A percentile compares a stretch with the other conserved stretches of the same genome.
phyloP scores from a whole-genome alignment of 495 filamentous ascomycete genomes.

The Talaromyces trachyspermus region DNA sequence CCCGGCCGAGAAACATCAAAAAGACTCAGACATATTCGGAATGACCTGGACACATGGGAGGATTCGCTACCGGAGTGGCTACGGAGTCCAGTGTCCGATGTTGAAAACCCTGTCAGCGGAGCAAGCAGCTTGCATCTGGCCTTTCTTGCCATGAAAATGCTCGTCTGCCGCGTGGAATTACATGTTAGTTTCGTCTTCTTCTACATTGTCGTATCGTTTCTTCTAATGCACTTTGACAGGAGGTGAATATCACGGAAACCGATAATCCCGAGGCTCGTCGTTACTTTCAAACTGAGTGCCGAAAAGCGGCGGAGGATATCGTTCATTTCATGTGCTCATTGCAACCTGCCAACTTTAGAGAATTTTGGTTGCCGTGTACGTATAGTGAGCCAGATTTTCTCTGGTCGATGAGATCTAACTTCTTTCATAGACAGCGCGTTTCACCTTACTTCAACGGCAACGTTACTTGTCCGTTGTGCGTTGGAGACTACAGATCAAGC shows the following conservation, averaged over 20 bases:
- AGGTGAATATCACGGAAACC: constrained; percentile 37
- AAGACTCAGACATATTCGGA: constrained; percentile 35
- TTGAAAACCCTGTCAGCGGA: constrained; percentile 30
- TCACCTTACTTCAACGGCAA: constrained; percentile 41
- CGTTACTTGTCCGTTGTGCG: constrained; percentile 40
- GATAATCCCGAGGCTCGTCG: constrained; percentile 38
- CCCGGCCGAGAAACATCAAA: constrained; percentile 34
- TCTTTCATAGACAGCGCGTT: constrained; percentile 37
- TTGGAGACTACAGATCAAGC: constrained; percentile 37
- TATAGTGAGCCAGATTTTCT: neutral
- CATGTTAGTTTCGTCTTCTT: constrained; percentile 26
- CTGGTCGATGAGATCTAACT: constrained; percentile 11
- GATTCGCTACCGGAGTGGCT: constrained; percentile 40
- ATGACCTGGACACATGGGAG: constrained; percentile 40
- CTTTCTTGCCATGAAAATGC: constrained; percentile 45
- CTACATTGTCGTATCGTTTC: neutral
- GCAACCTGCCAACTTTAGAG: constrained; percentile 35
- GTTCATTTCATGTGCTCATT: constrained; percentile 44
- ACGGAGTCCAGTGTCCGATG: constrained; percentile 20
- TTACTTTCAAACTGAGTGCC: constrained; percentile 43
- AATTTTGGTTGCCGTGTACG: constrained; percentile 45
- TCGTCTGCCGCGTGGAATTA: constrained; percentile 43
- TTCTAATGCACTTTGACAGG: constrained; percentile 15
- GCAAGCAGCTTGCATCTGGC: constrained; percentile 44
- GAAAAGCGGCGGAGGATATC: constrained; percentile 44